Percentiles rank a stretch among this genome's conserved stretches.
These are phyloP conservation scores for Cladosporium sphaerospermum DNA, from an alignment of 2,329 filamentous ascomycete species.

Conservation along the genomic window DNA sequence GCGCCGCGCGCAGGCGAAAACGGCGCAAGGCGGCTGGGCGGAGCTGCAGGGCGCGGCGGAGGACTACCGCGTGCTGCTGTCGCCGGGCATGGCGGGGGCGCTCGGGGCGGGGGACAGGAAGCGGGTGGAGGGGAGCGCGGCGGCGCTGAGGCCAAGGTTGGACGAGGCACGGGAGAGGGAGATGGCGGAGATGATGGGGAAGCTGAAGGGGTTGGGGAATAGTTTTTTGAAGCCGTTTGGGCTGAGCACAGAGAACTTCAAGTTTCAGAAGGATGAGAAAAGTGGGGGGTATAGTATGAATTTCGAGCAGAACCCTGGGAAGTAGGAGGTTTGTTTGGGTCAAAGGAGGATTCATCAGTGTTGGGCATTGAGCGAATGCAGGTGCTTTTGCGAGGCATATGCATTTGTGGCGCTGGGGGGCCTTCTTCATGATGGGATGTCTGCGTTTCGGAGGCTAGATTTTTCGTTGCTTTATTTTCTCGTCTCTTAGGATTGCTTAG, in stretches of 20 bases:
- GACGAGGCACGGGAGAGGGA: conserved; percentile 79
- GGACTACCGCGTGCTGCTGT: conserved; percentile 65
- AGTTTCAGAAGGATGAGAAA: conserved; percentile 85
- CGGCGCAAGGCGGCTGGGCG: conserved; percentile 69
- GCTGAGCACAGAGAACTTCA: conserved; percentile 86
- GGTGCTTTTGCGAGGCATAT: no score
- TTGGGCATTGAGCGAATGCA: neutral
- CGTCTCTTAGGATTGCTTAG: no score
- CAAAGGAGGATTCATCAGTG: neutral
- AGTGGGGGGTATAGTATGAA: conserved; percentile 93
- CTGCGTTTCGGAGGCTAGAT: no score
- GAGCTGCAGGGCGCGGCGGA: conserved; percentile 70
- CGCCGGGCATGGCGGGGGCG: conserved; percentile 46
- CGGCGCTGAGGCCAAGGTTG: conserved; percentile 59
- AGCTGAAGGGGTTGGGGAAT: conserved; percentile 87
- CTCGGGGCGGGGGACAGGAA: conserved; percentile 61
- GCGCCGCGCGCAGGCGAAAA: conserved; percentile 66
- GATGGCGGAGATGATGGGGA: conserved; percentile 95
- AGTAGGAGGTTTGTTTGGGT: neutral
- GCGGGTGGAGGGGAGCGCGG: conserved; percentile 61
- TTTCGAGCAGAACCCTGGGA: conserved; percentile 51
- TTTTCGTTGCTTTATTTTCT: no score
- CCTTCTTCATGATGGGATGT: no score
- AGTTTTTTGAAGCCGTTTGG: conserved; percentile 90
- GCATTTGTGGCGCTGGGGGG: no score